A percentile compares a stretch with the other conserved stretches of the same genome.
phyloP scores from a whole-genome alignment of 176 grass and related monocot species.

The Urochloa ruziziensis region DNA sequence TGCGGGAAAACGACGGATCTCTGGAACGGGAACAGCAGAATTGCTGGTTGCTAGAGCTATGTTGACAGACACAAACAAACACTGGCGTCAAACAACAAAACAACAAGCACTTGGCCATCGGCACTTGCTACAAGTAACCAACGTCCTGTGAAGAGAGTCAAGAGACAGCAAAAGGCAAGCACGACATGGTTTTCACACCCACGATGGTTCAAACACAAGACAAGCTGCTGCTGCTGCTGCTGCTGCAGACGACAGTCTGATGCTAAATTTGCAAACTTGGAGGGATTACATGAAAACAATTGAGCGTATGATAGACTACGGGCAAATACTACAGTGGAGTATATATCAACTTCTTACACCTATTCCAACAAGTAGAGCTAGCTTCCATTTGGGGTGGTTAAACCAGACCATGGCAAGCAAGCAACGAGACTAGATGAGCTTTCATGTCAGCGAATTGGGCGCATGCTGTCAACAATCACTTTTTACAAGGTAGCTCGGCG shows the following conservation, averaged over 20 bases:
- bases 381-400: constrained; percentile 2
- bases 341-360: constrained; percentile 32
- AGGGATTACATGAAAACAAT: background rate
- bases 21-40: no score
- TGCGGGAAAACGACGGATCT: no score
- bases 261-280: constrained; percentile 1
- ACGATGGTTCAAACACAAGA: no score
- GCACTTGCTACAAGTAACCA: no score
- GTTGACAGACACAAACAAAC: no score
- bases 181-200: no score
- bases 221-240: no score
- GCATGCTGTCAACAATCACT: background rate
- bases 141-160: no score
- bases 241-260: background rate
- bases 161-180: no score
- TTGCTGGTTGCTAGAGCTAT: no score
- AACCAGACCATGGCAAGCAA: constrained; percentile 17
- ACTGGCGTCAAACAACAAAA: no score
- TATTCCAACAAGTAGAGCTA: constrained; percentile 26
- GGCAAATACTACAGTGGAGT: constrained; percentile 12
- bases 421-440: background rate
- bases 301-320: background rate
- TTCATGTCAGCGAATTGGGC: constrained; percentile 25
- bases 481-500: constrained; percentile 20
- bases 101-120: no score